Percentiles rank a stretch among this genome's conserved stretches.
Evolutionary conservation across 208 protist genomes (phyloP).

Genomic region (Hexamita inflata): DNA sequence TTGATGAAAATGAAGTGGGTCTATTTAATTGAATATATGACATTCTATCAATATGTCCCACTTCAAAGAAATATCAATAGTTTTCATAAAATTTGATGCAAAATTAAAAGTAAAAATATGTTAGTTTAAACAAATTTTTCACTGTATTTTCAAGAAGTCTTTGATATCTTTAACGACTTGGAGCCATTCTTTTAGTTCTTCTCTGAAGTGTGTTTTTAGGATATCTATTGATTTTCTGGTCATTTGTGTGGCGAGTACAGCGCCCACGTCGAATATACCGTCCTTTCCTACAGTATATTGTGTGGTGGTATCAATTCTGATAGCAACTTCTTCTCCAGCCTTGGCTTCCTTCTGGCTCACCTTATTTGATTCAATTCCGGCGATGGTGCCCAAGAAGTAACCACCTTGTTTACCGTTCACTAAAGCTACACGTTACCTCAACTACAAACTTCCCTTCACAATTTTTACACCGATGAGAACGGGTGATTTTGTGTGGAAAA

Average conservation of each 20-base stretch:
- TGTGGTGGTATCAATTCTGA: conserved; percentile 32
- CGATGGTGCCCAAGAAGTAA: conserved; percentile 31
- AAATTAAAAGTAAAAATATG: too few species aligned
- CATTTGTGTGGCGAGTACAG: conserved; percentile 64
- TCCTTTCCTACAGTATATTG: conserved; percentile 46
- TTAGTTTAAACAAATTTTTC: too few species aligned
- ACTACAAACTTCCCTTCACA: conserved; percentile 71
- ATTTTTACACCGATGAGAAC: conserved; percentile 88
- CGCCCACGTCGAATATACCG: conserved; percentile 62
- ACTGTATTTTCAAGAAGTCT: too few species aligned
- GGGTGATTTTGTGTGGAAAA: conserved; percentile 81
- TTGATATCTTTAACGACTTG: too few species aligned
- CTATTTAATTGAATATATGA: too few species aligned
- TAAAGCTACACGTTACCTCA: conserved; percentile 72
- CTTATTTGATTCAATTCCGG: conserved; percentile 36
- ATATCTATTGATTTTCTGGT: conserved; percentile 77
- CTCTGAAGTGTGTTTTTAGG: conserved; percentile 77
- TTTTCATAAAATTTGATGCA: too few species aligned
- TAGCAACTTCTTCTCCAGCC: conserved; percentile 21
- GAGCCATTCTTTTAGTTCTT: conserved; percentile 46
- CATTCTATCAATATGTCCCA: too few species aligned
- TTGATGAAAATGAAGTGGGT: too few species aligned
- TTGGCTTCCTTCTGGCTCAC: conserved; percentile 32
- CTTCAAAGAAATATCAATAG: too few species aligned
- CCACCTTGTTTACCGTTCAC: too few species aligned